Evolutionary conservation across 805 yeast species (phyloP), one percentile per base, ranked within the genome.

Genomic region (Brettanomyces bruxellensis): DNA sequence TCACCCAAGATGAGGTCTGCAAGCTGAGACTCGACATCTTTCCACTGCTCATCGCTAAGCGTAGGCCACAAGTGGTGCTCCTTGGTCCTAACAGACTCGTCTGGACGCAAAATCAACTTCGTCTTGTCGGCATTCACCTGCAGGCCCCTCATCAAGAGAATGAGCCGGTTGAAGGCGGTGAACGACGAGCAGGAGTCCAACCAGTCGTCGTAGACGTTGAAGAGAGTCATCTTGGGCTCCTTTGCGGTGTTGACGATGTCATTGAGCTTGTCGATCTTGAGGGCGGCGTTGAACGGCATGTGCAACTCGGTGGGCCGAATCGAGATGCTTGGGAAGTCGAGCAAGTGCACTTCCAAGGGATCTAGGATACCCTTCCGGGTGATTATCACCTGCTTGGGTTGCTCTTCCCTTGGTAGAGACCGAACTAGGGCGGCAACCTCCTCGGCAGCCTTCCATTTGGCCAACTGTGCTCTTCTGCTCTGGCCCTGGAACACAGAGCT

Each of bases 381-480:
- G 8, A 87, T 90, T 59, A 93, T 85, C 49, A 93, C 68, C 64
- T 90, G 96, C 57, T 85, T 85, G 2, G 99, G 99, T 57, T 89
- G 96, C 64, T 93, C 96, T 57, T 91, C 97, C 46, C 79, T 73
- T 1, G 97, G 97, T 45, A 93, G 67, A 0, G 97, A 86, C 39
- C 96, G 73, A 18, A 93, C 76, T 52, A 93, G 69, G 0, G 95
- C 95, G 13, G 96, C 91, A 23, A 88, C 95, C 64, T 91, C 98
- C 65, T 93, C 99, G 0, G 99, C 98, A 1, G 98, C 82, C 62
- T 91, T 93, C 99, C 99, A 93, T 61, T 93, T 93, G 1, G 98
- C 90, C 52, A 93, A 68, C 59, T 93, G 97, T 28, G 93, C 83
- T 49, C 91, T 72, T 56, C 97, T 83, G 58, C 88, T 90, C 63